These are phyloP conservation scores for Incumbomyces lentus DNA, from an alignment of 2,329 filamentous ascomycete genomes.

Conservation along the genomic window DNA sequence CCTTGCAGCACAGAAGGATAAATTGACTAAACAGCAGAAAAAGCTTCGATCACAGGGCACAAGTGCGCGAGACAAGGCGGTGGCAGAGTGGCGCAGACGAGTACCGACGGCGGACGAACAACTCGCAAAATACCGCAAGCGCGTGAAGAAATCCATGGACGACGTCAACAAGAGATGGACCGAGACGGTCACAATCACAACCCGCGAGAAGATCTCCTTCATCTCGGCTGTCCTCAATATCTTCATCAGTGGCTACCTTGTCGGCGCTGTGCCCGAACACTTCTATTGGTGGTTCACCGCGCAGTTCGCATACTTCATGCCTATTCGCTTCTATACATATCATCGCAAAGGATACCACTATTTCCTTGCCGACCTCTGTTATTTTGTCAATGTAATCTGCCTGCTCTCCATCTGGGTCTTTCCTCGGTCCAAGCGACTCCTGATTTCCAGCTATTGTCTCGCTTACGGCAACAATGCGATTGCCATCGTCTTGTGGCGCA, in stretches of 20 bases:
- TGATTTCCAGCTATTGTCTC: slow-evolving; percentile 85
- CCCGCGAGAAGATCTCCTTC: slow-evolving; percentile 89
- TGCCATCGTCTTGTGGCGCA: slow-evolving; percentile 98
- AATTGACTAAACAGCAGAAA: slow-evolving; percentile 71
- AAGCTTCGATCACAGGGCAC: slow-evolving; percentile 55
- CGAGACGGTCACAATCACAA: slow-evolving; percentile 75
- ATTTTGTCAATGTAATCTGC: slow-evolving; percentile 87
- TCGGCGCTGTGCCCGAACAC: slow-evolving; percentile 72
- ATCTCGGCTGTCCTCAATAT: slow-evolving; percentile 96
- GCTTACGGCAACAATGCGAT: slow-evolving; percentile 95
- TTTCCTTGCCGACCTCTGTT: slow-evolving; percentile 93
- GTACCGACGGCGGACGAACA: slow-evolving; percentile 84
- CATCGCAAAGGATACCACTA: slow-evolving; percentile 89
- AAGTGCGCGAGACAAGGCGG: slow-evolving; percentile 75
- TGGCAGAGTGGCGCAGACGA: slow-evolving; percentile 83
- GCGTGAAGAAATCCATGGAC: slow-evolving; percentile 83
- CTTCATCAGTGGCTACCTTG: slow-evolving; percentile 88
- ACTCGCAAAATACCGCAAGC: slow-evolving; percentile 77
- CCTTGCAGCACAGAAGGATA: slow-evolving; percentile 71
- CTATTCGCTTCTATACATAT: slow-evolving; percentile 85
- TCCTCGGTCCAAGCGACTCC: slow-evolving; percentile 77
- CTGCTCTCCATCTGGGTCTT: slow-evolving; percentile 82
- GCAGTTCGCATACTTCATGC: slow-evolving; percentile 92
- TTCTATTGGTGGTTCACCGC: slow-evolving; percentile 89
- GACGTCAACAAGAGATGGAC: slow-evolving; percentile 78